Base-by-base conservation (phyloP, 495 filamentous ascomycete genomes). In the Lentithecium fluviatile region DNA sequence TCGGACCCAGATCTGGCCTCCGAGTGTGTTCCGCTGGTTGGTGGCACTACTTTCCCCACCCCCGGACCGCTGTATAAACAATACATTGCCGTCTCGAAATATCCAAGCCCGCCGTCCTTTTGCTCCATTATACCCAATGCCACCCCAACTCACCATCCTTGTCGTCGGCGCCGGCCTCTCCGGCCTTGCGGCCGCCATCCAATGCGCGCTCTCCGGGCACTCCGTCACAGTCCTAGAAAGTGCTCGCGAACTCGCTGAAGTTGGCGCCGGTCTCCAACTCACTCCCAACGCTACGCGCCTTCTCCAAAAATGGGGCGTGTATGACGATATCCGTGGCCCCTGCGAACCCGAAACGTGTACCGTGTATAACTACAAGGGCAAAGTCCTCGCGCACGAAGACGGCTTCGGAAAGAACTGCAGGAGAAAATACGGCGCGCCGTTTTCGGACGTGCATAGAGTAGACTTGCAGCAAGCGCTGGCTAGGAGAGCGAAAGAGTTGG, bases 81-180 rank as follows among this genome's bases (percentile, higher is more conserved):
- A 43, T 43, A 43, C 15, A 5, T 4, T 13, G 3, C 13, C 13
- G 29, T 32, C 29, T 32, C 10, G 29, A 32, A 4, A 4, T 43
- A 6, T 43, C 13, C 40, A 6, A 20, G 4, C 13, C 3, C 40
- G 13, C 40, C 6, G 40, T 15, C 13, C 19, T 43, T 15, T 43
- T 15, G 7, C 36, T 8, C 36, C 7, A 8, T 38, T 15, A 20
- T 20, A 43, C 40, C 40, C 40, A 15, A 43, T 43, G 40, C 40
- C 40, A 6, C 40, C 40, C 4, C 55, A 43, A 12, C 48, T 62
- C 26, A 50, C 79, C 66, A 70, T 81, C 32, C 76, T 84, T 20
- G 76, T 89, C 2, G 75, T 86, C 20, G 86, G 86, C 17, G 86
- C 84, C 6, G 86, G 86, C 15, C 77, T 89, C 17, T 79, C 80